These are phyloP conservation scores for Fusarium veterinarium DNA, from an alignment of 2,329 filamentous ascomycete genomes.

Conservation along the genomic window DNA sequence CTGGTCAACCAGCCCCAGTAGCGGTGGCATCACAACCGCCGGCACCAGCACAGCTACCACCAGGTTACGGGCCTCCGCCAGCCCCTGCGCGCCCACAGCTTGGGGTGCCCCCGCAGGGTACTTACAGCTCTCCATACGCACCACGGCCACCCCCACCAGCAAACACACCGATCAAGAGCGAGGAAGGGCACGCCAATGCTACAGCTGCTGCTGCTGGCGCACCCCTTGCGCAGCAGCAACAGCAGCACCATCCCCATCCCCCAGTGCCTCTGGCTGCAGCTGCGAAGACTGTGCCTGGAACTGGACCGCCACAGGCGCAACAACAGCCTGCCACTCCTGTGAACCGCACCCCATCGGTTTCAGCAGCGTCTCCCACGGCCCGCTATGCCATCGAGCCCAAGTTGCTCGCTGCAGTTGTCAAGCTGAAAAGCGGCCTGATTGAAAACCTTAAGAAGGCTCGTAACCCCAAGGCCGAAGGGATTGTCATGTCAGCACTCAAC, in stretches of 20 bases:
- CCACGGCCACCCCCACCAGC: conserved; percentile 48
- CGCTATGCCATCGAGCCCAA: conserved; percentile 58
- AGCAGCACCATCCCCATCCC: conserved; percentile 9
- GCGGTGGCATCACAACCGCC: conserved; percentile 46
- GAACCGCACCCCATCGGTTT: conserved; percentile 42
- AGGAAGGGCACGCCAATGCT: conserved; percentile 41
- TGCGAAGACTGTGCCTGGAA: conserved; percentile 37
- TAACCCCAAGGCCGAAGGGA: conserved; percentile 57
- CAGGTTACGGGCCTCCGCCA: conserved; percentile 51
- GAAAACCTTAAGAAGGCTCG: conserved; percentile 58
- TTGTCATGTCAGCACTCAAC: conserved; percentile 65
- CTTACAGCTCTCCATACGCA: conserved; percentile 54
- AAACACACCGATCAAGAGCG: conserved; percentile 45
- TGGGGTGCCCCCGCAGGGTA: conserved; percentile 47
- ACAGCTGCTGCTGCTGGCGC: conserved; percentile 1
- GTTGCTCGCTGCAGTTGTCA: conserved; percentile 56
- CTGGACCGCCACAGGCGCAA: conserved; percentile 24
- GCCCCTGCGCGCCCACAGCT: conserved; percentile 51
- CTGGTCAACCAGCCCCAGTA: conserved; percentile 39
- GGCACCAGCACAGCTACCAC: conserved; percentile 50
- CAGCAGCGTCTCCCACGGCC: conserved; percentile 42
- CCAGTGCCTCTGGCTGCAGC: conserved; percentile 24
- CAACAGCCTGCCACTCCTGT: conserved; percentile 35
- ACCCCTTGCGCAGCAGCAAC: conserved; percentile 24
- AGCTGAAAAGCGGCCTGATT: conserved; percentile 60